Evolutionary conservation across 345 rosid genomes (phyloP), one percentile per base, ranked within the genome.

Genomic region (Citrus australasica): DNA sequence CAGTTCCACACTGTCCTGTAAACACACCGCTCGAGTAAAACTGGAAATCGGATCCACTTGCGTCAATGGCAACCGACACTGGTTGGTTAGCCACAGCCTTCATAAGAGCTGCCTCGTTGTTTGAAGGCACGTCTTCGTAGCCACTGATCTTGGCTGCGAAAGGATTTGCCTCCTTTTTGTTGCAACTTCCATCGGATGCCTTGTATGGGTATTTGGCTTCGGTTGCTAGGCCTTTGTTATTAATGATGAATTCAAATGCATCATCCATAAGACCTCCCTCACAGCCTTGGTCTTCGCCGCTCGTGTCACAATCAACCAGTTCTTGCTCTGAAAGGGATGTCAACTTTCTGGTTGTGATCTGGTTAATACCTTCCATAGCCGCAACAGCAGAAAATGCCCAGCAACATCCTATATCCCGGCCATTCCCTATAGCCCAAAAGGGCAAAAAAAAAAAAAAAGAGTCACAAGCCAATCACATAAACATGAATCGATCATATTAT

Each of bases 221-320:
- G 8, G 85, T 74, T n/a, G 78, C 3, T 7, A 85, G 42, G 7
- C 87, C 87, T 17, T 66, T 28, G 79, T 84, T 79, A 4, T 38
- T 40, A 2, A 77, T 82, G 0, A 84, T 79, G 77, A 82, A 84
- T 40, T 79, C 35, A 80, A 79, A 85, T 7, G 81, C 85, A 37
- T 82, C 73, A 40, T 85, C 87, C 85, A 82, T 27, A 6, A 76
- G 77, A 27, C 85, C 85, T 4, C 87, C 87, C 4, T 69, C 21
- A 67, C 87, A 84, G 48, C 85, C 87, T 65, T 69, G 71, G 37
- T 74, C 80, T 33, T 69, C 76, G 25, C 81, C 74, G 1, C 67
- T 73, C 16, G 22, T 62, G 77, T 84, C 85, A 58, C 85, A 84
- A 59, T 82, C 87, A 1, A 84, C 79, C 8, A 84, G 77, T 62